Conservation (phyloP, 2,329 filamentous ascomycete species). For the Ceratocystis variospora region DNA sequence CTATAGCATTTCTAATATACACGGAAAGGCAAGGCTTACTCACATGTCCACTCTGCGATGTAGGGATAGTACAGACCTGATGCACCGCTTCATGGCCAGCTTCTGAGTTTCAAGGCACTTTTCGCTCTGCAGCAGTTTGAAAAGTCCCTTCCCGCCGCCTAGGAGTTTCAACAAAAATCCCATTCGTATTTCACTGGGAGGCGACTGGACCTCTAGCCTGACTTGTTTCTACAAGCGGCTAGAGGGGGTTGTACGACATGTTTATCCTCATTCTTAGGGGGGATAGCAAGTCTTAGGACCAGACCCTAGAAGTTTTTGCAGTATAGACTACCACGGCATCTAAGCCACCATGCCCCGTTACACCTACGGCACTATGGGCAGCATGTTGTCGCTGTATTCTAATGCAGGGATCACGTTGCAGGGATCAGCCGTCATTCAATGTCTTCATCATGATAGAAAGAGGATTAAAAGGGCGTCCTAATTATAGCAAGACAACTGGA, state of each 20-base stretch:
- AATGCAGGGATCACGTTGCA: not conserved
- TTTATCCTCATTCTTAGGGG: not conserved
- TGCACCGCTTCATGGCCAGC: not conserved
- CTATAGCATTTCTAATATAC: not conserved
- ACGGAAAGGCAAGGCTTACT: not conserved
- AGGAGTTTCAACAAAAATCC: not conserved
- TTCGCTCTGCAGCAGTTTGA: not conserved
- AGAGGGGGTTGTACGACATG: not conserved
- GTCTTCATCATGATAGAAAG: not conserved
- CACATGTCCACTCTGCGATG: not conserved
- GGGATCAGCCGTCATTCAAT: conserved; percentile 5
- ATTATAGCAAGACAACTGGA: not conserved
- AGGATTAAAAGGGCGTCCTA: not conserved
- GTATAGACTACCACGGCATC: not conserved
- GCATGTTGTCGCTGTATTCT: not conserved
- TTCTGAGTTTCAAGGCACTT: not conserved
- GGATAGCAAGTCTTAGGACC: not conserved
- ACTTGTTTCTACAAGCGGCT: not conserved
- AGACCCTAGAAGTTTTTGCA: not conserved
- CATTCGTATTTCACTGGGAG: not conserved
- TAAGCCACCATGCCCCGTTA: not conserved
- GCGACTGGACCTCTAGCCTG: not conserved
- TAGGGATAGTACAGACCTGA: not conserved
- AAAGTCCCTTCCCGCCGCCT: not conserved
- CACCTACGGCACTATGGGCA: not conserved